A percentile compares a stretch with the other conserved stretches of the same genome.
Conservation (phyloP, 176 grass and related monocot species). For the Paspalum vaginatum region DNA sequence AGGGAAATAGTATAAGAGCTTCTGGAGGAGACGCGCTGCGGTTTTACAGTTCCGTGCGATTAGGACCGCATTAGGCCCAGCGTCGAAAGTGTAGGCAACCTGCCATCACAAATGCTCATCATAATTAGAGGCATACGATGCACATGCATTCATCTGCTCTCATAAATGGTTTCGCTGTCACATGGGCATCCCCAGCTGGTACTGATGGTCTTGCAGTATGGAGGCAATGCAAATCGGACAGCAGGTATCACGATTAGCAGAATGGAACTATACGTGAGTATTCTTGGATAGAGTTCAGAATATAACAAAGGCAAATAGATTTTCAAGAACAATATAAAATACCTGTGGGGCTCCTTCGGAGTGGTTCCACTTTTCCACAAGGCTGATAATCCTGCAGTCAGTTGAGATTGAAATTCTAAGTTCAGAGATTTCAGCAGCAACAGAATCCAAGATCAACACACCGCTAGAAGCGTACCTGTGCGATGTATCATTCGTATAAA, state of each 20-base stretch:
- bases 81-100: constrained; percentile 95
- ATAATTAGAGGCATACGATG: constrained; percentile 4
- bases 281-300: not conserved
- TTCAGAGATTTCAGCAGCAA: constrained; percentile 12
- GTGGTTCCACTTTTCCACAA: constrained; percentile 87
- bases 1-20: constrained; percentile 77
- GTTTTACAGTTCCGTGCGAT: constrained; percentile 75
- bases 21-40: constrained; percentile 68
- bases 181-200: not conserved
- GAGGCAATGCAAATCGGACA: not conserved
- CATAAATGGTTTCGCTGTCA: not conserved
- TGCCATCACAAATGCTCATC: constrained; percentile 25
- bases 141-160: not conserved
- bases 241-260: not conserved
- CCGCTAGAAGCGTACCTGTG: constrained; percentile 57
- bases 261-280: not conserved
- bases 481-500: constrained; percentile 98
- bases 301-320: not conserved
- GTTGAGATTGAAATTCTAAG: not conserved
- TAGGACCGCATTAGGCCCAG: constrained; percentile 86
- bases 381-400: constrained; percentile 80
- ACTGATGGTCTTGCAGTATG: not conserved
- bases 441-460: constrained; percentile 1
- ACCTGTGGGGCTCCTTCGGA: constrained; percentile 81
- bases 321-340: constrained; percentile 27